Percentiles rank a stretch among this genome's conserved stretches.
phyloP scores from a whole-genome alignment of 805 yeast species.

The Candida incommunis region DNA sequence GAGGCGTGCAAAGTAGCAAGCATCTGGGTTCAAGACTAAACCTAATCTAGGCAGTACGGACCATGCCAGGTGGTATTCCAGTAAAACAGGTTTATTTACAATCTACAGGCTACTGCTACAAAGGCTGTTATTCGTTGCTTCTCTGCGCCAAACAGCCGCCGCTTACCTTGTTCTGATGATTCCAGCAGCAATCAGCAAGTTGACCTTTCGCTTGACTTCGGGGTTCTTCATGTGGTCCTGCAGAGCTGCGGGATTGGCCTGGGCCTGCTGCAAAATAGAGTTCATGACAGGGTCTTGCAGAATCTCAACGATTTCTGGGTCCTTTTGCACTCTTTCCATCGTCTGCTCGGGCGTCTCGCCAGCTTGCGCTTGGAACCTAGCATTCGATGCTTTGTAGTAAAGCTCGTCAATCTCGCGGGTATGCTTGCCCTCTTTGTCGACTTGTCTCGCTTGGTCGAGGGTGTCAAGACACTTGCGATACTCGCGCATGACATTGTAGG shows the following conservation, averaged over 20 bases:
- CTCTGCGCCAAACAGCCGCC: too few relatives aligned
- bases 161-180: constrained; percentile 75
- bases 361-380: constrained; percentile 64
- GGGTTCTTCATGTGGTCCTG: constrained; percentile 98
- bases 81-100: too few relatives aligned
- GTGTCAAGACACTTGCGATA: constrained; percentile 72
- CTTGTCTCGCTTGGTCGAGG: constrained; percentile 58
- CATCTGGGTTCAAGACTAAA: too few relatives aligned
- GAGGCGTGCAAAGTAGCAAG: too few relatives aligned
- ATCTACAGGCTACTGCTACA: too few relatives aligned
- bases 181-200: constrained; percentile 89
- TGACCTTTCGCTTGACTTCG: constrained; percentile 74
- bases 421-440: constrained; percentile 50
- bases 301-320: constrained; percentile 86
- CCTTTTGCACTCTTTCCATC: constrained; percentile 75
- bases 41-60: too few relatives aligned
- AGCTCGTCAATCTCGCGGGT: constrained; percentile 71
- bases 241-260: constrained; percentile 88
- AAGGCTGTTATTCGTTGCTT: too few relatives aligned
- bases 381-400: constrained; percentile 58
- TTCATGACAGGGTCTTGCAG: constrained; percentile 97
- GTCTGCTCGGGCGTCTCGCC: constrained; percentile 94
- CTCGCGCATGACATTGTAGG: constrained; percentile 82
- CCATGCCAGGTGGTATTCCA: too few relatives aligned
- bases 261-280: constrained; percentile 85